phyloP scores from a whole-genome alignment of 73 alveolate genomes.

The Stentor coeruleus region DNA sequence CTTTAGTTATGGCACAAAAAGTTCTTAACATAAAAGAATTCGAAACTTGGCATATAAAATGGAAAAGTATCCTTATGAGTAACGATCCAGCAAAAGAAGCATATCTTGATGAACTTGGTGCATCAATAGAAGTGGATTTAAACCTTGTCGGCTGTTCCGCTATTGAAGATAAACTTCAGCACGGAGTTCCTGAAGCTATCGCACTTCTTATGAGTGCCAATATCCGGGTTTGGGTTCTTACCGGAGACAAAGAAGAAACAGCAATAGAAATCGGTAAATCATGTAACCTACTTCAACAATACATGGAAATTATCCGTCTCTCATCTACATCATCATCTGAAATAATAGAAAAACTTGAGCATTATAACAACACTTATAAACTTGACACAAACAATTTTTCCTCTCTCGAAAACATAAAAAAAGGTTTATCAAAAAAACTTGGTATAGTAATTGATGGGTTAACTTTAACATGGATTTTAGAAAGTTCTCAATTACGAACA shows the following conservation, averaged over 20 bases:
- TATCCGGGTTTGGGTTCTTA: constrained; percentile 79
- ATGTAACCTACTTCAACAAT: constrained; percentile 56
- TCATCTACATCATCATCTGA: constrained; percentile 28
- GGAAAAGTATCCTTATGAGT: constrained; percentile 22
- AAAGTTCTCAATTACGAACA: neutral
- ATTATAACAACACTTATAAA: neutral
- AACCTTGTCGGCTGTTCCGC: constrained; percentile 63
- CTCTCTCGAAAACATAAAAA: neutral
- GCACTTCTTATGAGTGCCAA: constrained; percentile 61
- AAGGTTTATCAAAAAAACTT: neutral
- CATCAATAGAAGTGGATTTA: constrained; percentile 47
- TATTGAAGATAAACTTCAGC: constrained; percentile 85
- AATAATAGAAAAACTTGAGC: neutral
- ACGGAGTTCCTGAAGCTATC: constrained; percentile 86
- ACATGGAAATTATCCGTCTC: constrained; percentile 39
- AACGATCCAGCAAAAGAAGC: constrained; percentile 32
- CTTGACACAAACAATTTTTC: neutral
- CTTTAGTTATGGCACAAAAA: constrained; percentile 77
- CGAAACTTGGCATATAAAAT: constrained; percentile 45
- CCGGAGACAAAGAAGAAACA: constrained; percentile 85
- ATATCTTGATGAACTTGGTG: constrained; percentile 35
- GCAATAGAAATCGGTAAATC: constrained; percentile 73
- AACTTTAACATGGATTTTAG: neutral
- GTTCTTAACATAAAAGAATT: constrained; percentile 35
- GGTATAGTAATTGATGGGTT: constrained; percentile 21